Evolutionary conservation across 371 early-diverging fungal genomes (phyloP).

Genomic region (Pancytospora philotis): DNA sequence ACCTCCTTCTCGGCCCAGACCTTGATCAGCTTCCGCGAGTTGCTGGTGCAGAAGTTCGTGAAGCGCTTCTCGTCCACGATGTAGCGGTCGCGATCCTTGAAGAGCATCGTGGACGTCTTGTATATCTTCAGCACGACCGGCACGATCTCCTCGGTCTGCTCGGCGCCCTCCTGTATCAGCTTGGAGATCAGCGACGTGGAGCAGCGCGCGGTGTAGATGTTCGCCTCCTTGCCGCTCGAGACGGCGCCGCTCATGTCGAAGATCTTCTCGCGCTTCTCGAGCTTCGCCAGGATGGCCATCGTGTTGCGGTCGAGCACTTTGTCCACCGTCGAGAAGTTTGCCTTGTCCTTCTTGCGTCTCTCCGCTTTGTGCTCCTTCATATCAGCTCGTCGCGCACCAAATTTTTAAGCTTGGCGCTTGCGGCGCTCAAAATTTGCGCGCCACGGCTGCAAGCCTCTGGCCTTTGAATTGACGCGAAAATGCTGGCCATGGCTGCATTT

Average conservation of each 20-base stretch:
- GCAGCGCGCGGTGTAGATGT: slow-evolving; percentile 45
- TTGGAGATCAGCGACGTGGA: slow-evolving; percentile 41
- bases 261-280: slow-evolving; percentile 74
- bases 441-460: too few relatives aligned
- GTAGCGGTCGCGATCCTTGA: slow-evolving; percentile 94
- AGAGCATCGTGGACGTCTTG: slow-evolving; percentile 90
- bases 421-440: too few relatives aligned
- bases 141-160: slow-evolving; percentile 52
- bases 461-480: too few relatives aligned
- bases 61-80: slow-evolving; percentile 91
- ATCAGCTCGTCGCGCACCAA: background rate
- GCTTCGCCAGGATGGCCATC: slow-evolving; percentile 81
- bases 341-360: slow-evolving; percentile 66
- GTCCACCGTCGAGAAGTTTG: slow-evolving; percentile 83
- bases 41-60: slow-evolving; percentile 80
- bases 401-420: background rate
- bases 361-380: slow-evolving; percentile 47
- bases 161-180: slow-evolving; percentile 37
- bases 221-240: slow-evolving; percentile 85
- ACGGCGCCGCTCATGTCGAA: slow-evolving; percentile 87
- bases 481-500: too few relatives aligned
- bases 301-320: slow-evolving; percentile 93
- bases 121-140: slow-evolving; percentile 90
- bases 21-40: slow-evolving; percentile 95
- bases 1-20: slow-evolving; percentile 99